Percentiles rank a stretch among this genome's conserved stretches.
These are phyloP conservation scores for Cicer bijugum DNA, from an alignment of 306 rosid genomes.

Conservation along the genomic window DNA sequence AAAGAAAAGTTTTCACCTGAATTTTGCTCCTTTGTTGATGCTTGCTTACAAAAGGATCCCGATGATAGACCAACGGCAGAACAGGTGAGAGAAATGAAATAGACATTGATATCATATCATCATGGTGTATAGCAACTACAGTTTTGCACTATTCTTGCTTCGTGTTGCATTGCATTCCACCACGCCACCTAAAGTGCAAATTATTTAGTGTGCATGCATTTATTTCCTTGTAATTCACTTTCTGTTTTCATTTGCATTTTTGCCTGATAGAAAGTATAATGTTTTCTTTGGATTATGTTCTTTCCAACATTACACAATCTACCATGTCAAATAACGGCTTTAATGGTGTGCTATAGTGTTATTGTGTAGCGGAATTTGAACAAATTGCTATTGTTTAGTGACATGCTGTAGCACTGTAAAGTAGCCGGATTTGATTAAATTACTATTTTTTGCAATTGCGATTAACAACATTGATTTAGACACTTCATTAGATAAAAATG, in stretches of 20 bases:
- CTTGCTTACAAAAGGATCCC: slow-evolving; percentile 87
- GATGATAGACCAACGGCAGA: slow-evolving; percentile 94
- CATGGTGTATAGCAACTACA: slow-evolving; percentile 21
- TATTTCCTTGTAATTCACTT: slow-evolving; percentile 27
- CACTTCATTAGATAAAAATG: slow-evolving; percentile 19
- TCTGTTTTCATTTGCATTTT: slow-evolving; percentile 17
- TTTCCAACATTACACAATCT: neutral
- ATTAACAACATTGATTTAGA: neutral
- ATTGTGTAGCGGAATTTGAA: no score
- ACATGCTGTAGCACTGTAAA: neutral
- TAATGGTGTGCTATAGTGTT: no score
- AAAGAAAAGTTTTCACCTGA: slow-evolving; percentile 82
- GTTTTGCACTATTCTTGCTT: slow-evolving; percentile 25
- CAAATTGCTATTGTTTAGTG: neutral
- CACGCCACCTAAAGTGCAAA: neutral
- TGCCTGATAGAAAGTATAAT: slow-evolving; percentile 17
- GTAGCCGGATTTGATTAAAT: neutral
- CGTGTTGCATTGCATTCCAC: neutral
- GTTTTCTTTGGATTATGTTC: slow-evolving; percentile 10
- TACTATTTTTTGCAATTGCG: no score
- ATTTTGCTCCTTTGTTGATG: slow-evolving; percentile 88
- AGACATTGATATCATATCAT: slow-evolving; percentile 27
- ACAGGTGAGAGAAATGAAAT: slow-evolving; percentile 60
- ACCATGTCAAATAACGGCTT: neutral
- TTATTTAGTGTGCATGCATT: slow-evolving; percentile 4